phyloP scores from a whole-genome alignment of 768 basidiomycete species.

The Brasilioporus rufonigricans region DNA sequence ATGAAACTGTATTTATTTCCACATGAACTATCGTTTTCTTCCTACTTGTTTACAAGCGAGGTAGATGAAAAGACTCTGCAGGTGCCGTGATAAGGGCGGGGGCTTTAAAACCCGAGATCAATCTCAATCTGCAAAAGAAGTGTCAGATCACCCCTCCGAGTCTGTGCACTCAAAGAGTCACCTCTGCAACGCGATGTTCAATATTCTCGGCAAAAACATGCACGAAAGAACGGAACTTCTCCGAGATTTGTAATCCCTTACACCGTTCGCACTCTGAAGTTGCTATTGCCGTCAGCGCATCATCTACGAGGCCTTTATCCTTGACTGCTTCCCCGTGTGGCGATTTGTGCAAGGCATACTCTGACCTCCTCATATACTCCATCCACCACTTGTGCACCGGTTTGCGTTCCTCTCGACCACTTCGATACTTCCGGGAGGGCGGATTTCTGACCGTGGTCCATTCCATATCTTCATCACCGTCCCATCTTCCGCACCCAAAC shows the following conservation, averaged over 20 bases:
- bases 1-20: conserved; percentile 14
- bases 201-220: conserved; percentile 6
- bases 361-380: conserved; percentile 14
- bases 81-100: background rate
- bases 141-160: background rate
- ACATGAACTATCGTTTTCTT: background rate
- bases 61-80: background rate
- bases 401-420: background rate
- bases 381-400: conserved; percentile 14
- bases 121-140: conserved; percentile 9
- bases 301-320: background rate
- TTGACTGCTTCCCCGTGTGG: conserved; percentile 1
- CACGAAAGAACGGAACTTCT: conserved; percentile 12
- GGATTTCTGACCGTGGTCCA: background rate
- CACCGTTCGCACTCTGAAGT: conserved; percentile 5
- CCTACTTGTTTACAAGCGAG: conserved; percentile 12
- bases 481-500: background rate
- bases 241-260: background rate
- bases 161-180: background rate
- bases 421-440: conserved; percentile 4
- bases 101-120: conserved; percentile 1
- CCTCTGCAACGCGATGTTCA: conserved; percentile 6
- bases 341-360: background rate
- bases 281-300: background rate
- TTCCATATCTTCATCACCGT: background rate